Percentiles rank a stretch among this genome's conserved stretches.
Conservation (phyloP, 129 eudicot genomes). For the Sambucus nigra region DNA sequence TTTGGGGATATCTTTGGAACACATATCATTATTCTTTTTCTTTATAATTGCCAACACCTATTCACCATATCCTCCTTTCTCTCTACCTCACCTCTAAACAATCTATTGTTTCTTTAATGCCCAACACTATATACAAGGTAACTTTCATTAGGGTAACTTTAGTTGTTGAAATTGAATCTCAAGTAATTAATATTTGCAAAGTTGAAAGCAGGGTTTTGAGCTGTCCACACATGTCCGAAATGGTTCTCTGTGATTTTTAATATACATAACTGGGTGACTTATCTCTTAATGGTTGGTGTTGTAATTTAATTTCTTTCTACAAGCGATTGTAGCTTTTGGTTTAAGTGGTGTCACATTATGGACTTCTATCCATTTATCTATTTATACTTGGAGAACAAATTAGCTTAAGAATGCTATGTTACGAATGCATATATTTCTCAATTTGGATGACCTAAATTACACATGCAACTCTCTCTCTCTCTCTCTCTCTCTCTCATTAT, state of each 20-base stretch:
- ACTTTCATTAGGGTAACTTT: too few species aligned
- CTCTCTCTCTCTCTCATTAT: not conserved
- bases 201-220: not conserved
- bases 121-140: too few species aligned
- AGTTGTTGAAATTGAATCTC: not conserved
- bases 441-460: too few species aligned
- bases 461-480: not conserved
- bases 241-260: not conserved
- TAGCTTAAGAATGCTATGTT: not conserved
- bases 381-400: not conserved
- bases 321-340: not conserved
- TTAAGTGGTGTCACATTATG: not conserved
- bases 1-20: too few species aligned
- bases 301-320: too few species aligned
- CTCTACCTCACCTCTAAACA: too few species aligned
- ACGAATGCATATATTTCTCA: not conserved
- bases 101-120: too few species aligned
- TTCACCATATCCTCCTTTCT: too few species aligned
- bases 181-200: not conserved
- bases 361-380: not conserved
- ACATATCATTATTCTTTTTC: too few species aligned
- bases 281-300: not conserved
- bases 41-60: too few species aligned
- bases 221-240: not conserved
- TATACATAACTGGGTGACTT: not conserved